phyloP scores from a whole-genome alignment of 2,329 filamentous ascomycete species.

The Fonsecaea pedrosoi region DNA sequence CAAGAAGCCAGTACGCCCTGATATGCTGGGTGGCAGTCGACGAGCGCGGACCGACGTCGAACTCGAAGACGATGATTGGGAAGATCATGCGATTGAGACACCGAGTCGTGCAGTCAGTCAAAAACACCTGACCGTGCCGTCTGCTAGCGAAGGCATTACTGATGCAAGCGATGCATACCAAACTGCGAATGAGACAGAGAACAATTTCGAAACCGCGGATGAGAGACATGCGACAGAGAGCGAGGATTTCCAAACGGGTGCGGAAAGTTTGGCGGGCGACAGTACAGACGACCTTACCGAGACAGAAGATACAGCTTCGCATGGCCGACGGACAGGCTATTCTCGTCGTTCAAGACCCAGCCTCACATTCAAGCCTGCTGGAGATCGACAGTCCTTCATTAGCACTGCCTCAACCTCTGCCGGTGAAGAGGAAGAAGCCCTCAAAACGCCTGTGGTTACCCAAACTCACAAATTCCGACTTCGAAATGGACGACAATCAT shows the following conservation, averaged over 20 bases:
- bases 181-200: conserved; percentile 76
- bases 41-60: conserved; percentile 78
- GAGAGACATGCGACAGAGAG: conserved; percentile 83
- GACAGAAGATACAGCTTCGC: conserved; percentile 68
- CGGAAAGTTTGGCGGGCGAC: conserved; percentile 72
- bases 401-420: conserved; percentile 89
- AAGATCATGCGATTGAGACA: conserved; percentile 72
- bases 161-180: conserved; percentile 75
- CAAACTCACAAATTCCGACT: conserved; percentile 74
- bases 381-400: conserved; percentile 72
- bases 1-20: conserved; percentile 78
- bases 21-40: conserved; percentile 75
- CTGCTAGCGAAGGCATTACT: conserved; percentile 42
- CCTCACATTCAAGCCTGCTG: conserved; percentile 55
- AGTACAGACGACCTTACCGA: conserved; percentile 84
- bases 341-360: conserved; percentile 48
- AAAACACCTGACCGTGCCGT: conserved; percentile 39
- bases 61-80: conserved; percentile 84
- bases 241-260: conserved; percentile 93
- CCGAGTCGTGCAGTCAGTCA: conserved; percentile 41
- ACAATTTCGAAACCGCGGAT: conserved; percentile 75
- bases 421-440: conserved; percentile 72
- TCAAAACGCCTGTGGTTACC: conserved; percentile 68
- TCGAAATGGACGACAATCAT: conserved; percentile 69
- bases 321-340: conserved; percentile 44